Base-by-base conservation (phyloP, 257 asterid species). In the Parsonsia alboflavescens region DNA sequence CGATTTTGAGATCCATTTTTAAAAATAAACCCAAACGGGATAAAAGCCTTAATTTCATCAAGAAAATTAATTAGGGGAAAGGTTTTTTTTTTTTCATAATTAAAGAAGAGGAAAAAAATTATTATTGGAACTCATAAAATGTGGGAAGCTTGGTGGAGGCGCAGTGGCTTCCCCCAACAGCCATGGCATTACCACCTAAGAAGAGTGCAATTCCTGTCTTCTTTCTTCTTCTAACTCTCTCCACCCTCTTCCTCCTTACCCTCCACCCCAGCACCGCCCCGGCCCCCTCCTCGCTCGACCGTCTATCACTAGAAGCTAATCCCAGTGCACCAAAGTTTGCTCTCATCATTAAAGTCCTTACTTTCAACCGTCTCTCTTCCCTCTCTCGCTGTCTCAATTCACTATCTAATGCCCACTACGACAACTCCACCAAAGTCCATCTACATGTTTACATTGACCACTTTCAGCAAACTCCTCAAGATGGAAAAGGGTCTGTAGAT, bases 301-400 rank as follows among this genome's bases (percentile, higher is more conserved):
- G 13, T 53, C 44, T 0, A 30, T 28, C 50, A 45, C 66, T 4
- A 57, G 41, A 50, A 30, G 5, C 48, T 52, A 39, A 17, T 22
- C 36, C 59, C 66, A 21, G 50, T 39, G 70, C 7, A 19, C 85
- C 87, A 21, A 82, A 84, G 71, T 88, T 95, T 88, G 88, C 96
- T 12, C 87, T 95, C 80, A 77, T 86, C 84, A 82, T 95, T 92
- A 95, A 95, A 84, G 79, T 95, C 73, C 96, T 95, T 80, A 87
- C 99, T 1, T 95, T 74, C 89, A 85, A 90, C 76, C 96, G 98
- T 63, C 83, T 89, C 45, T 39, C 89, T 11, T 89, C 98, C 42
- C 91, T 95, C 85, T 81, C 96, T 64, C 96, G 98, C 70, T 95
- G 98, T 70, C 92, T 92, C 77, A 72, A 76, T 68, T 95, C 98